These are phyloP conservation scores for Phytophthora europaea DNA, from an alignment of 352 stramenopile species.

Conservation along the genomic window DNA sequence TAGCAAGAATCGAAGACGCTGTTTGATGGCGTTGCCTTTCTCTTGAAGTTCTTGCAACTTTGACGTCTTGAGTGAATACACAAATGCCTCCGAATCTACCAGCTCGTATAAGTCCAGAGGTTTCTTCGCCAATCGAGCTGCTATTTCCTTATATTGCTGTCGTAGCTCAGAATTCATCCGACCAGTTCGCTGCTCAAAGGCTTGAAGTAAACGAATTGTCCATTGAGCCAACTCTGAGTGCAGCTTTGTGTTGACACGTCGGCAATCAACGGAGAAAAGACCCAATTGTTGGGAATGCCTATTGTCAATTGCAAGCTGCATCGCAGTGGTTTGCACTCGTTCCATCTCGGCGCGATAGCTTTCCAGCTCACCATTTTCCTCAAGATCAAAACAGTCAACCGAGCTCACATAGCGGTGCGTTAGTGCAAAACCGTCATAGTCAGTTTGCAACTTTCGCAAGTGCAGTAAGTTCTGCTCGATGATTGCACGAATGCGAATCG, in stretches of 20 bases:
- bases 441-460: constrained; percentile 46
- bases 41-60: constrained; percentile 63
- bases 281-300: constrained; percentile 39
- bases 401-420: constrained; percentile 49
- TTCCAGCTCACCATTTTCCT: constrained; percentile 36
- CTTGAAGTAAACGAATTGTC: constrained; percentile 47
- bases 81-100: constrained; percentile 71
- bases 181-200: constrained; percentile 64
- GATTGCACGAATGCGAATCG: constrained; percentile 70
- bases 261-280: constrained; percentile 65
- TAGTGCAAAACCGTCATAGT: constrained; percentile 51
- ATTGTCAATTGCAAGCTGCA: constrained; percentile 36
- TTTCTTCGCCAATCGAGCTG: constrained; percentile 63
- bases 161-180: constrained; percentile 64
- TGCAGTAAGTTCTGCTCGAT: constrained; percentile 63
- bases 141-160: constrained; percentile 83
- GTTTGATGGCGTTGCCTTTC: constrained; percentile 58
- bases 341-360: constrained; percentile 42
- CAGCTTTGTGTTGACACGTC: constrained; percentile 52
- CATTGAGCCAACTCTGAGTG: constrained; percentile 53
- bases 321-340: constrained; percentile 32
- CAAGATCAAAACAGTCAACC: constrained; percentile 58
- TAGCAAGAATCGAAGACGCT: constrained; percentile 71
- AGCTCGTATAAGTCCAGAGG: constrained; percentile 81
- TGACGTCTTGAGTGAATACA: constrained; percentile 50